Evolutionary conservation across 257 asterid species (phyloP).

Genomic region (Lantana camara): DNA sequence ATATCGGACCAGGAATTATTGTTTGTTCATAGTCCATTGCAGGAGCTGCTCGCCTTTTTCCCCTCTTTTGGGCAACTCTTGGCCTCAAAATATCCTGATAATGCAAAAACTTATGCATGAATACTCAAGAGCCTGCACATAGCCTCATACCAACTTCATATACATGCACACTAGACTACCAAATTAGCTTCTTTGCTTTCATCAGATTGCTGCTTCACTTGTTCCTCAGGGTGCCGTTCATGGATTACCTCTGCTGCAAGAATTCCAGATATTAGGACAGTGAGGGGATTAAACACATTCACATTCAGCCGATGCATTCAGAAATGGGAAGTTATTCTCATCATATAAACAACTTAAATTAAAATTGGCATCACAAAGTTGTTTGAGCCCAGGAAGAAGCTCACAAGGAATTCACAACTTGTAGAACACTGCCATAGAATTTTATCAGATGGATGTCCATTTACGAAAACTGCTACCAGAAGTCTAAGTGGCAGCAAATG

Average conservation of each 20-base stretch:
- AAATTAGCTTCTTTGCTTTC: constrained; percentile 47
- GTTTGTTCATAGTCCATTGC: constrained; percentile 67
- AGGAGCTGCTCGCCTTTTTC: constrained; percentile 42
- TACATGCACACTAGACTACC: constrained; percentile 44
- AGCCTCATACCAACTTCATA: constrained; percentile 6
- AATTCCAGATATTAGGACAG: constrained; percentile 23
- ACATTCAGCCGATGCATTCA: constrained; percentile 22
- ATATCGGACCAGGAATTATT: constrained; percentile 71
- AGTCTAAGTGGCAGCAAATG: background rate
- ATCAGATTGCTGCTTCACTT: constrained; percentile 44
- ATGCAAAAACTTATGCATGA: constrained; percentile 24
- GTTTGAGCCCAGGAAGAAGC: background rate
- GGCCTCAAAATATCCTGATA: constrained; percentile 45
- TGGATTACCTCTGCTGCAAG: constrained; percentile 65
- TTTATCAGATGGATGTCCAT: background rate
- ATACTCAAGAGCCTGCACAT: constrained; percentile 18
- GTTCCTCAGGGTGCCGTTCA: constrained; percentile 53
- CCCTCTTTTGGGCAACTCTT: constrained; percentile 48
- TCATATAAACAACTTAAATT: background rate
- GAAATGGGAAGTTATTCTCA: constrained; percentile 8
- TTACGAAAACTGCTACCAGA: constrained; percentile 10
- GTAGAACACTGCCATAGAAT: constrained; percentile 20
- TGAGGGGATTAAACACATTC: background rate
- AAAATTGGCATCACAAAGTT: constrained; percentile 20
- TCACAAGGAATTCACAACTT: constrained; percentile 5